A percentile compares a stretch with the other conserved stretches of the same genome.
These are phyloP conservation scores for Aegilops tauschii DNA, from an alignment of 176 grass and related monocot genomes.

Conservation along the genomic window DNA sequence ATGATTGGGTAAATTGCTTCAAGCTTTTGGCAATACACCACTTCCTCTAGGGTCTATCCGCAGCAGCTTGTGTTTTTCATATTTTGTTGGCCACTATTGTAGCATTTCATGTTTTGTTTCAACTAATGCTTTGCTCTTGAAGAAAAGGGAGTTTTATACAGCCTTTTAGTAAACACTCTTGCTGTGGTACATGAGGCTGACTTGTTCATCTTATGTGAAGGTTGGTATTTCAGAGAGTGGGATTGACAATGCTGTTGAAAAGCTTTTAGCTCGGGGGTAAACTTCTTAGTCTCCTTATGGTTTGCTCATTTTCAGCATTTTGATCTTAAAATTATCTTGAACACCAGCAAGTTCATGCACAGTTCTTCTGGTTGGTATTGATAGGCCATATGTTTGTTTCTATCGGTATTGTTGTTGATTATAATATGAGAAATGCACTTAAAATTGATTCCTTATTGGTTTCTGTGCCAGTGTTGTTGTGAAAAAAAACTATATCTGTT, in stretches of 20 bases:
- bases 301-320: conserved; percentile 20
- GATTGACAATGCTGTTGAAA: conserved; percentile 83
- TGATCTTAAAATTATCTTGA: conserved; percentile 12
- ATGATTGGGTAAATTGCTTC: neutral
- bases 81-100: neutral
- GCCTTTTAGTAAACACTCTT: neutral
- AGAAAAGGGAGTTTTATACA: neutral
- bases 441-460: neutral
- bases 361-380: conserved; percentile 1
- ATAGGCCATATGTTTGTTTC: neutral
- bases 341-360: conserved; percentile 6
- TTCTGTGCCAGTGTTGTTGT: neutral
- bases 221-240: conserved; percentile 94
- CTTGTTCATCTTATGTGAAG: conserved; percentile 40
- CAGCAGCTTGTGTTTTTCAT: neutral
- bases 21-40: neutral
- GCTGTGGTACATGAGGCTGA: conserved; percentile 15
- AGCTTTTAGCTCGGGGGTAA: conserved; percentile 86
- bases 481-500: conserved; percentile 1
- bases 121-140: conserved; percentile 19
- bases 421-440: neutral
- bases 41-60: conserved; percentile 14
- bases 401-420: conserved; percentile 3
- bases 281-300: neutral
- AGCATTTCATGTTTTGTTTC: conserved; percentile 17